phyloP scores from a whole-genome alignment of 2,329 filamentous ascomycete species.

The Chaetomium strumarium region DNA sequence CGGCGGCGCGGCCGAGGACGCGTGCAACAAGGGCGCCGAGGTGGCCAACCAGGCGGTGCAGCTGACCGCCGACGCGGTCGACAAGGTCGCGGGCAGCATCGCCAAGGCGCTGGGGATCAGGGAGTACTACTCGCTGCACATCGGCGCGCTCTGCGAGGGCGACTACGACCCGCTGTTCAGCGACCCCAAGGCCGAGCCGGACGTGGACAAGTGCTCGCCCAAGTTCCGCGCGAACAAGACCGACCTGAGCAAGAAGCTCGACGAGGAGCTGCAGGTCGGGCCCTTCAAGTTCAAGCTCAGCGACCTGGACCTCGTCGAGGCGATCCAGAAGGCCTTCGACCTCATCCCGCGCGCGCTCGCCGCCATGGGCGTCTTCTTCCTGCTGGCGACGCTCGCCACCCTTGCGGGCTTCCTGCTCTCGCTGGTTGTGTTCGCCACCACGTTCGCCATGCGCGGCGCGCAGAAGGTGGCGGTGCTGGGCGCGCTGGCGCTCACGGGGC shows the following conservation, averaged over 20 bases:
- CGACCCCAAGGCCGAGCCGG: conserved; percentile 21
- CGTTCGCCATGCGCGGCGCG: neutral
- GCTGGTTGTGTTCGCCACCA: conserved; percentile 19
- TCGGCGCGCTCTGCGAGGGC: conserved; percentile 29
- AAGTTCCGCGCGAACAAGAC: conserved; percentile 1
- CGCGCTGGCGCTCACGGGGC: conserved; percentile 20
- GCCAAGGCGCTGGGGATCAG: conserved; percentile 28
- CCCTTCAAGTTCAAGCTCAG: conserved; percentile 38
- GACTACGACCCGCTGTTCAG: conserved; percentile 17
- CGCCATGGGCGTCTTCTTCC: conserved; percentile 45
- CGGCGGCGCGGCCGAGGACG: conserved; percentile 12
- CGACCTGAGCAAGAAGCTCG: conserved; percentile 39
- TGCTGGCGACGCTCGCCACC: conserved; percentile 37
- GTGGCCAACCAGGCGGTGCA: conserved; percentile 14
- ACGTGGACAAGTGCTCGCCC: conserved; percentile 25
- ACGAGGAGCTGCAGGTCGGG: conserved; percentile 41
- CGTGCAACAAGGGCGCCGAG: conserved; percentile 10
- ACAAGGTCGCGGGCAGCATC: conserved; percentile 21
- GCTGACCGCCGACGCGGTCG: conserved; percentile 15
- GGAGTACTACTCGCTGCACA: conserved; percentile 32
- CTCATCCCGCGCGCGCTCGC: conserved; percentile 44
- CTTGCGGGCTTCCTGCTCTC: conserved; percentile 38
- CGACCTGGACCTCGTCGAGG: conserved; percentile 20
- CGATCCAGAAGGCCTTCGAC: conserved; percentile 43
- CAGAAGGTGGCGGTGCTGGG: neutral